Percentiles rank a stretch among this genome's conserved stretches.
phyloP scores from a whole-genome alignment of 108 stramenopile species.

The Fistulifera pelliculosa region DNA sequence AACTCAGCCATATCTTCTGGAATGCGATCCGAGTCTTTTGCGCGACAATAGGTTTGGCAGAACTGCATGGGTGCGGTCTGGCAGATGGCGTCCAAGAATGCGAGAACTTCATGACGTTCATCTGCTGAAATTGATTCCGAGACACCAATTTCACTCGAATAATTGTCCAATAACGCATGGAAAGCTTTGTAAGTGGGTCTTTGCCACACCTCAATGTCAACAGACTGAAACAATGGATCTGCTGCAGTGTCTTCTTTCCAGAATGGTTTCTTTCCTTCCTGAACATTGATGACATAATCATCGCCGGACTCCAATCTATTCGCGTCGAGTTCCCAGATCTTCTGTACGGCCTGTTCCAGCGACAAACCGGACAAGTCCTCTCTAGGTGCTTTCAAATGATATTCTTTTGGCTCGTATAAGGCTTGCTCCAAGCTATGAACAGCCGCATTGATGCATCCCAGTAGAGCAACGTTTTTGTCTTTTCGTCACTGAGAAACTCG shows the following conservation, averaged over 20 bases:
- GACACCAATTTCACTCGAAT: constrained; percentile 47
- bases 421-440: constrained; percentile 49
- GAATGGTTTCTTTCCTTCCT: constrained; percentile 76
- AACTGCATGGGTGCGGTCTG: constrained; percentile 87
- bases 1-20: constrained; percentile 45
- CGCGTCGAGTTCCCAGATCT: constrained; percentile 83
- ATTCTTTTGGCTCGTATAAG: constrained; percentile 18
- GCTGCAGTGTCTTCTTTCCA: constrained; percentile 65
- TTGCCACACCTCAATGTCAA: constrained; percentile 34
- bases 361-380: constrained; percentile 18
- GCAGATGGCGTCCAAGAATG: constrained; percentile 67
- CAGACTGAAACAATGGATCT: constrained; percentile 71
- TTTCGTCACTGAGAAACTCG: constrained; percentile 46
- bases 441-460: constrained; percentile 54
- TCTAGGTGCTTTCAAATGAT: constrained; percentile 3
- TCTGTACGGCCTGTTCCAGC: constrained; percentile 52
- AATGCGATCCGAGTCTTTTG: constrained; percentile 41
- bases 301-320: constrained; percentile 65
- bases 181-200: constrained; percentile 81
- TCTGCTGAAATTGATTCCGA: constrained; percentile 45
- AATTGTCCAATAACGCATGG: constrained; percentile 76
- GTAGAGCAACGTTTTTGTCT: constrained; percentile 32
- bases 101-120: constrained; percentile 56
- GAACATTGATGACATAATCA: constrained; percentile 81
- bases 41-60: constrained; percentile 64